phyloP scores from a whole-genome alignment of 257 asterid genomes.

The Paraleonurus japonicus region DNA sequence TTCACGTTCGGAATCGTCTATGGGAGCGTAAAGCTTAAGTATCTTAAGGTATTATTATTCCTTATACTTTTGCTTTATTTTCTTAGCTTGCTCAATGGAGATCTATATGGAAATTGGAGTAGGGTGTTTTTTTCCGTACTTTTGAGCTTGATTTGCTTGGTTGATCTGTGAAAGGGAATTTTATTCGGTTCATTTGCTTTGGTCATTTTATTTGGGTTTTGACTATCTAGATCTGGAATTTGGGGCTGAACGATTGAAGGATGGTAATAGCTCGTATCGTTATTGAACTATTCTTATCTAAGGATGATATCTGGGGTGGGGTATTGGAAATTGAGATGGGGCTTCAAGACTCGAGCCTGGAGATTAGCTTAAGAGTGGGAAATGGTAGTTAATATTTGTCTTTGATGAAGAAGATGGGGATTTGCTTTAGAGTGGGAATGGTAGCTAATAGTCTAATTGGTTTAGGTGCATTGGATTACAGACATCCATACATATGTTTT shows the following conservation, averaged over 20 bases:
- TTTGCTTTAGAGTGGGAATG: background rate
- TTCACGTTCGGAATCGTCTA: constrained; percentile 53
- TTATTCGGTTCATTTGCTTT: background rate
- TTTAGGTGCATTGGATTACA: background rate
- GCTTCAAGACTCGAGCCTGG: background rate
- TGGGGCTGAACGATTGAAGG: background rate
- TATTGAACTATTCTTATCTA: background rate
- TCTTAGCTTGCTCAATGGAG: background rate
- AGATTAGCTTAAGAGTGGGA: background rate
- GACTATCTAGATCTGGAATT: constrained; percentile 20
- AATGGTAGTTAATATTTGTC: background rate
- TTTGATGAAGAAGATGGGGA: background rate
- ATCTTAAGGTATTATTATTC: constrained; percentile 41
- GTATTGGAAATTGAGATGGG: background rate
- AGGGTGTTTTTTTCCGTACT: background rate
- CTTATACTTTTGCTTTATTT: background rate
- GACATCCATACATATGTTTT: background rate
- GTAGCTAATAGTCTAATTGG: background rate
- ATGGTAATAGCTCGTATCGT: background rate
- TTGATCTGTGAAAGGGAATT: background rate
- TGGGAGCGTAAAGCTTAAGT: constrained; percentile 48
- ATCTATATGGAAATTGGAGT: background rate
- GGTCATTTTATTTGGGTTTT: background rate
- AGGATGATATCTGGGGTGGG: background rate
- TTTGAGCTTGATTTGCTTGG: constrained; percentile 6